Percentiles rank a stretch among this genome's conserved stretches.
These are phyloP conservation scores for Auriscalpium vulgare DNA, from an alignment of 768 basidiomycete species.

Conservation along the genomic window DNA sequence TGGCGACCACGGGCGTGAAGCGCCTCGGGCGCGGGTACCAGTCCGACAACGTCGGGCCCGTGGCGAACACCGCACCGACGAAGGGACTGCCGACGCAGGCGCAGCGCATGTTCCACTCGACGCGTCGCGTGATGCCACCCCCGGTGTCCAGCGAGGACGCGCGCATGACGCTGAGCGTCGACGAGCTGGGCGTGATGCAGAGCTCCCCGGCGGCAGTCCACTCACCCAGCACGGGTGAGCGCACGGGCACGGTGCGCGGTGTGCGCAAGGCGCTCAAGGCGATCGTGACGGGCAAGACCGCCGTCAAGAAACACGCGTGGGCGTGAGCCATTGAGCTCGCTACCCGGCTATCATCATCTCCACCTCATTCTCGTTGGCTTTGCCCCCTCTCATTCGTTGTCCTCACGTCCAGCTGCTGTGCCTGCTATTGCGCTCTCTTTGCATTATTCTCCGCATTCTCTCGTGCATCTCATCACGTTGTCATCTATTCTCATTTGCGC, in stretches of 20 bases:
- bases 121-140: constrained; percentile 55
- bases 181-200: constrained; percentile 54
- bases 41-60: constrained; percentile 49
- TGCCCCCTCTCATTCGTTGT: neutral
- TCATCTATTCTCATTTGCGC: no score
- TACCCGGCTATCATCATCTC: neutral
- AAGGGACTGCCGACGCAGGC: neutral
- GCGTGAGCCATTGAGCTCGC: neutral
- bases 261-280: constrained; percentile 71
- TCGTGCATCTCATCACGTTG: no score
- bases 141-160: constrained; percentile 55
- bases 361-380: neutral
- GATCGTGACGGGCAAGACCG: constrained; percentile 58
- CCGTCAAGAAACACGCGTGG: constrained; percentile 26
- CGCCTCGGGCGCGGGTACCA: constrained; percentile 78
- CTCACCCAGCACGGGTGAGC: constrained; percentile 5
- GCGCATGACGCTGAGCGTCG: constrained; percentile 37
- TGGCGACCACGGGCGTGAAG: constrained; percentile 76
- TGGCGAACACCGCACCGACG: constrained; percentile 23
- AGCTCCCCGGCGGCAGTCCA: neutral
- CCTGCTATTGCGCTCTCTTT: neutral
- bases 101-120: constrained; percentile 32
- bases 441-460: neutral
- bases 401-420: neutral
- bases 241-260: constrained; percentile 41